Evolutionary conservation across 257 asterid genomes (phyloP), one percentile per base, ranked within the genome.

Genomic region (Solanum piurae): DNA sequence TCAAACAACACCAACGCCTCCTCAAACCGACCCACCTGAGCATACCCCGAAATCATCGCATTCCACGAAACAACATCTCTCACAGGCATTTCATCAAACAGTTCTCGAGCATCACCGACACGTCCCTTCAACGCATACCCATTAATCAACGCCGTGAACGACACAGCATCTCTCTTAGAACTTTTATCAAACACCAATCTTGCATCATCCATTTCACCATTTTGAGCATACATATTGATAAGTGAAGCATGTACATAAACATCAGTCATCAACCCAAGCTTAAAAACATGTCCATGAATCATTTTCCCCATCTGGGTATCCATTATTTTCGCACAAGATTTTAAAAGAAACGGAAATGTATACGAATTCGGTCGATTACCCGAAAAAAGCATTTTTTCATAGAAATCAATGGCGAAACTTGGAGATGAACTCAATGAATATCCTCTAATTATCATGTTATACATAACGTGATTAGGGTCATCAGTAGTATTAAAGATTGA

Each of bases 11-110:
- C 66, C 23, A 90, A 83, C 2, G 90, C 91, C 87, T 87, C 92
- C 62, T 80, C 82, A 42, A 84, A 90, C 44, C 69, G 52, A 12
- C 90, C 90, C 83, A 27, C 69, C 66, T 73, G 89, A 60, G 85
- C 71, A 86, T 89, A 90, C 38, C 92, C 91, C 0, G 89, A 85
- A 89, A 90, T 90, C 89, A 90, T 83, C 0, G 91, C 89, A 60
- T 89, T 90, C 91, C 90, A 89, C 1, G 89, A 87, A n/a, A 91
- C 90, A 73, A 90, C 91, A 83, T 91, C 93, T 64, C 89, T 89
- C 6, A 38, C 76, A 20, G 92, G 91, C 83, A 91, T 89, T 87
- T 85, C 89, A 84, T 89, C 93, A 64, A 89, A 91, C 37, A 91
- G 85, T 25, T 23, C 25, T 23, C 89, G 89, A 12, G 90, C 92